Percentiles rank a stretch among this genome's conserved stretches.
These are phyloP conservation scores for Scalesia atractyloides DNA, from an alignment of 129 eudicot species.

Conservation along the genomic window DNA sequence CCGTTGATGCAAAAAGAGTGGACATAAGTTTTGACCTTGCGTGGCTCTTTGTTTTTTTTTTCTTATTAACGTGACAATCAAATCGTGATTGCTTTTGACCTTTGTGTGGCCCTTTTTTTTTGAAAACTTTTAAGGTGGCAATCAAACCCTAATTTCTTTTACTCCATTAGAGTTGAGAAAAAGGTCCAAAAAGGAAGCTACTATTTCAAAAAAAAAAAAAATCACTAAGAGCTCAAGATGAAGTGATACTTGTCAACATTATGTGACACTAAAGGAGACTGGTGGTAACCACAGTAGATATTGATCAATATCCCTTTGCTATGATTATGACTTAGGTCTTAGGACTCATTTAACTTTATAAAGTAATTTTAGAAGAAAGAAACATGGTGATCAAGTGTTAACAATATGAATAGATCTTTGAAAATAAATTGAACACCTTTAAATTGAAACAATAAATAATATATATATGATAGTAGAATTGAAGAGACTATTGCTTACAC, in stretches of 20 bases:
- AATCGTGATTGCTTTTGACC: neutral
- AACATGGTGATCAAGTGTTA: neutral
- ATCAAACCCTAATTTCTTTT: too few species aligned
- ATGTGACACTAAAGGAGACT: neutral
- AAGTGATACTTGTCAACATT: neutral
- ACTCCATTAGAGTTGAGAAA: too few species aligned
- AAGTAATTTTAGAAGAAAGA: neutral
- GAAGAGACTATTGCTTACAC: slow-evolving; percentile 41
- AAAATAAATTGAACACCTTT: neutral
- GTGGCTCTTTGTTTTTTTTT: neutral
- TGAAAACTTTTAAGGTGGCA: too few species aligned
- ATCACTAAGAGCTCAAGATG: neutral
- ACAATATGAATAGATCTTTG: neutral
- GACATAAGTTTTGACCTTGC: neutral
- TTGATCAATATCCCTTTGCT: neutral
- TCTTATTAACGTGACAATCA: neutral
- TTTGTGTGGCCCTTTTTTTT: too few species aligned
- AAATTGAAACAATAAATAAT: neutral
- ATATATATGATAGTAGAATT: neutral
- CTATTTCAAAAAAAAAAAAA: too few species aligned
- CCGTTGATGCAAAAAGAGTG: neutral
- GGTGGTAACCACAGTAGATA: neutral
- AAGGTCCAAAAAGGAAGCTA: too few species aligned
- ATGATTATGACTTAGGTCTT: neutral
- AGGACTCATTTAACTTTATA: neutral